Conservation (phyloP, 1,284 basidiomycete species). For the Cystobasidiaceae sp. region DNA sequence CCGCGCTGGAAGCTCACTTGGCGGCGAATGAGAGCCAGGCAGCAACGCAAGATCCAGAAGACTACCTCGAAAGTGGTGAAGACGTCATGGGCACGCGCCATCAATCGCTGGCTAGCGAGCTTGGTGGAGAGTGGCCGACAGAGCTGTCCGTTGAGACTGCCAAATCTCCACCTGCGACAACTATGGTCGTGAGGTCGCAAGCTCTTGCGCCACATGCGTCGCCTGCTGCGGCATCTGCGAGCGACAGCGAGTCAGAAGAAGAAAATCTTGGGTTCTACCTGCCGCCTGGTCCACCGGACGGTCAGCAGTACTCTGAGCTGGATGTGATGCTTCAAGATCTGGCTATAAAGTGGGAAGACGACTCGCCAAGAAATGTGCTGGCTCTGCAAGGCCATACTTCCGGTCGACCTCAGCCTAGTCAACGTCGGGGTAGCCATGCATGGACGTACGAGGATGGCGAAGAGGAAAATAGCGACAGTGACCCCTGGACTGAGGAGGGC, state of each 20-base stretch:
- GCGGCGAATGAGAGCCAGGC: too few relatives aligned
- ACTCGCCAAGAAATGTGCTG: background rate
- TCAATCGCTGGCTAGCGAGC: slow-evolving; percentile 57
- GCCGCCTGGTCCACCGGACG: slow-evolving; percentile 25
- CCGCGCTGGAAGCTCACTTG: background rate
- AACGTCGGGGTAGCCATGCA: background rate
- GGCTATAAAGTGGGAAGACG: slow-evolving; percentile 35
- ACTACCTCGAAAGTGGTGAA: background rate
- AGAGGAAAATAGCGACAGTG: slow-evolving; percentile 7
- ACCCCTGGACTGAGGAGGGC: slow-evolving; percentile 5
- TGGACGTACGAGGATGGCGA: slow-evolving; percentile 17
- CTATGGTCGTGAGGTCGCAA: too few relatives aligned
- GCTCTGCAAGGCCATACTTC: background rate
- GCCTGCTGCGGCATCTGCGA: too few relatives aligned
- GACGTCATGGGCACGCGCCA: background rate
- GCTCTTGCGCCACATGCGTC: too few relatives aligned
- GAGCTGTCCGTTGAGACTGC: too few relatives aligned
- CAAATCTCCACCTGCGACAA: too few relatives aligned
- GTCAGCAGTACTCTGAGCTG: slow-evolving; percentile 33
- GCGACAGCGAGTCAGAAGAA: slow-evolving; percentile 44
- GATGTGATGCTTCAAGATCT: slow-evolving; percentile 10
- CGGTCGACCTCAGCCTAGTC: background rate
- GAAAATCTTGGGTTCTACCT: slow-evolving; percentile 9
- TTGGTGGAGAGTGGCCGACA: slow-evolving; percentile 50
- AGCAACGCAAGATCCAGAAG: background rate